Base-by-base conservation (phyloP, 2,329 filamentous ascomycete genomes). In the Aureobasidium sp. region DNA sequence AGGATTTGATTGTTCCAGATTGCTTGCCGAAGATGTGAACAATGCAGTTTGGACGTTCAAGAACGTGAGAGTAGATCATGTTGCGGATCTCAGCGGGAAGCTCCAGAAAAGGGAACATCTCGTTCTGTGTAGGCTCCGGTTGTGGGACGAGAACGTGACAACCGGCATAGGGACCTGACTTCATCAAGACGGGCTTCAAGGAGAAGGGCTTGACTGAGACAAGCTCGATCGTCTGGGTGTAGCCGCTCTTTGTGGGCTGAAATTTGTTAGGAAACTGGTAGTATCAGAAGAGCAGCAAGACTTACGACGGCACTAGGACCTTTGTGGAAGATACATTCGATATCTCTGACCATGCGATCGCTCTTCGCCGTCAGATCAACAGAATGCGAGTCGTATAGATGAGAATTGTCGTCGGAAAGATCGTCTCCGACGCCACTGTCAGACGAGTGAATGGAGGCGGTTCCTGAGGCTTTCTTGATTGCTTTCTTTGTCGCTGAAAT, bases 21-120 rank as follows among this genome's bases (percentile, higher is more conserved):
- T 27, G n/a, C 14, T 51, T 51, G 7, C 37, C 37, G 2, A 11
- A 25, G 7, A 51, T 6, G 3, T 21, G 11, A n/a, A 51, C 4
- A 7, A 0, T 4, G 2, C 12, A 25, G 24, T 27, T 37, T 7
- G 35, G 48, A 3, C 48, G 30, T 16, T 51, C 53, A 2, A 57
- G 49, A 2, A 53, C 54, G 25, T 24, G 25, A 8, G 57, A 37
- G 27, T 59, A 58, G 21, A 62, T 55, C 52, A 60, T 57, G 30
- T 54, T 56, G 39, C 58, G 57, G 17, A 62, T 54, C 40, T 62
- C 60, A 3, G 56, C 17, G 8, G 59, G 58, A 27, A 62, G 52
- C 16, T 57, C 40, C 3, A 55, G 52, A 22, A 58, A 56, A 1
- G 39, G 55, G n/a, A 57, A 55, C 3, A 21, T 32, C 6, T 55